A percentile compares a stretch with the other conserved stretches of the same genome.
Evolutionary conservation across 768 basidiomycete genomes (phyloP).

Genomic region (Tulasnella calospora): DNA sequence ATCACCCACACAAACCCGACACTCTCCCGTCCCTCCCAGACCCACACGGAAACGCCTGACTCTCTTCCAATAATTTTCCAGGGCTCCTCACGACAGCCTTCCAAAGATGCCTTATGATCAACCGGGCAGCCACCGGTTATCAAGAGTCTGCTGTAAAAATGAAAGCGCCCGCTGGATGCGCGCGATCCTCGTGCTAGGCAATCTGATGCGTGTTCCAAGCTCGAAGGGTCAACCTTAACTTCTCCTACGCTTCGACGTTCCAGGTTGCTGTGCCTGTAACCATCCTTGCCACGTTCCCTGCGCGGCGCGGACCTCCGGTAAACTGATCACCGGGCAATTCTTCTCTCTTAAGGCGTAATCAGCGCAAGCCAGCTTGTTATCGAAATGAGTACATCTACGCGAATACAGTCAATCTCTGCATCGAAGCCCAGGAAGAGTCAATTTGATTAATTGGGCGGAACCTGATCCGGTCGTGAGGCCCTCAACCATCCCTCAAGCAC

Average conservation of each 20-base stretch:
- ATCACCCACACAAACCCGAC: background rate
- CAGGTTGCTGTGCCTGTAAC: conserved; percentile 9
- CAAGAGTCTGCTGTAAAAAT: background rate
- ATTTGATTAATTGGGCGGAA: background rate
- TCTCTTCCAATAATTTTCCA: background rate
- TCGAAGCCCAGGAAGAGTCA: background rate
- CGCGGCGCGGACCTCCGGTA: conserved; percentile 1
- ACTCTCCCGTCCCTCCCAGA: conserved; percentile 3
- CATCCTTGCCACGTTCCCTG: background rate
- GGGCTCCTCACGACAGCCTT: background rate
- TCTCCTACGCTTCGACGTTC: background rate
- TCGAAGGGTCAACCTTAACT: background rate
- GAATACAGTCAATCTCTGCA: background rate
- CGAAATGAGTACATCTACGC: background rate
- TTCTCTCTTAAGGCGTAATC: background rate
- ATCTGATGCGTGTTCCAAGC: background rate
- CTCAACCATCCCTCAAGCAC: conserved; percentile 11
- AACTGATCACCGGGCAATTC: background rate
- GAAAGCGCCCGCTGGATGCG: background rate
- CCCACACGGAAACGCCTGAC: background rate
- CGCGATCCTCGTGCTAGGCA: background rate
- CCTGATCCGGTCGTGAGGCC: background rate
- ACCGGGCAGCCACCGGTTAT: background rate
- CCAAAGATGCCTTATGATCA: background rate
- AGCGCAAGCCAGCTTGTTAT: background rate